Evolutionary conservation across 2,329 filamentous ascomycete species (phyloP).

Genomic region (Epichloe hybrida): DNA sequence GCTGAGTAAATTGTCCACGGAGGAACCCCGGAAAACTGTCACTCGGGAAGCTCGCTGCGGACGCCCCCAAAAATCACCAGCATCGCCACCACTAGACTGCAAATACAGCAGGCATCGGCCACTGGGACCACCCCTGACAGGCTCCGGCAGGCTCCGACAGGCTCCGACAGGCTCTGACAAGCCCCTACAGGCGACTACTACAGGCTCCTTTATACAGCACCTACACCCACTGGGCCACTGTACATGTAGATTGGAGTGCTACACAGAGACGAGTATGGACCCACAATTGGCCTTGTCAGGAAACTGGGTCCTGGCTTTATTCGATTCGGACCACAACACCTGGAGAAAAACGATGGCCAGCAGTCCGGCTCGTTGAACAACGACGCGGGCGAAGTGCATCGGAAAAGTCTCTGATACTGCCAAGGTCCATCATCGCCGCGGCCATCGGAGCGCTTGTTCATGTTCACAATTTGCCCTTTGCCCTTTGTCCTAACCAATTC

Average conservation of each 20-base stretch:
- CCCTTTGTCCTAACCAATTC: conserved; percentile 6
- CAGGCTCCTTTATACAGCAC: no score
- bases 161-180: no score
- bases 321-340: conserved; percentile 26
- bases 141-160: no score
- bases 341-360: conserved; percentile 24
- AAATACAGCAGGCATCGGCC: no score
- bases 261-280: not conserved
- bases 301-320: conserved; percentile 17
- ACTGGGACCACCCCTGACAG: no score
- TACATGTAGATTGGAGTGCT: no score
- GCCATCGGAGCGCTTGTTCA: conserved; percentile 3
- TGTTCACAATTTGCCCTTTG: conserved; percentile 4
- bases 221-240: no score
- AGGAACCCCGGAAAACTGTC: conserved; percentile 1
- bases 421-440: conserved; percentile 9
- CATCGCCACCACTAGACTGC: no score
- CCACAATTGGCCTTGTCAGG: conserved; percentile 6
- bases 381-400: conserved; percentile 2
- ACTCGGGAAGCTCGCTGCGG: not conserved
- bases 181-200: no score
- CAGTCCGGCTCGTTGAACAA: conserved; percentile 12
- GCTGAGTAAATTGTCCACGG: not conserved
- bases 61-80: not conserved
- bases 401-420: conserved; percentile 10